Percentiles rank a stretch among this genome's conserved stretches.
Conservation (phyloP, 805 yeast species). For the Sugiyamaella floridensis region DNA sequence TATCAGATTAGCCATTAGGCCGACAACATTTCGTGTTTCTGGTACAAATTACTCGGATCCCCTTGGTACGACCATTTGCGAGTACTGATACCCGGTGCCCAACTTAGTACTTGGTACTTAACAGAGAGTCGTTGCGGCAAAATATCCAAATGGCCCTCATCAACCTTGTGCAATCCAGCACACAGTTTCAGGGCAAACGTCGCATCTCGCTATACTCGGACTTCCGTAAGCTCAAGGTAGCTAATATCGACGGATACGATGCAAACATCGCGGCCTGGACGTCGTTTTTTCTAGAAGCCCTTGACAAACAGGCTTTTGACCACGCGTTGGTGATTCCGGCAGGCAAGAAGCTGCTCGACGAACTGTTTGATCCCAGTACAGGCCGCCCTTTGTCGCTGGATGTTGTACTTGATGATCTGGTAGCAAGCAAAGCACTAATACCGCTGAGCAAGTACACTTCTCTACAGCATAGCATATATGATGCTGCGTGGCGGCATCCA, state of each 20-base stretch:
- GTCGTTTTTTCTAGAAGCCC: slow-evolving; percentile 29
- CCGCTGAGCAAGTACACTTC: slow-evolving; percentile 22
- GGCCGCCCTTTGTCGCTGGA: slow-evolving; percentile 30
- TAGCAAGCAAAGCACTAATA: slow-evolving; percentile 19
- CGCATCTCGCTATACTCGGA: slow-evolving; percentile 44
- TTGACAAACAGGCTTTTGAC: slow-evolving; percentile 23
- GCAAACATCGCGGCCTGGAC: slow-evolving; percentile 47
- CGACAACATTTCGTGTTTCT: too few species aligned
- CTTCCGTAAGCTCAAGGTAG: slow-evolving; percentile 37
- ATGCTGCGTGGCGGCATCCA: slow-evolving; percentile 4
- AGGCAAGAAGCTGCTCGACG: slow-evolving; percentile 19
- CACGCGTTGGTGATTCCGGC: slow-evolving; percentile 25
- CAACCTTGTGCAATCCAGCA: slow-evolving; percentile 19
- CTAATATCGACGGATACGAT: slow-evolving; percentile 43
- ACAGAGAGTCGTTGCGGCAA: too few species aligned
- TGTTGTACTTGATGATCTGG: slow-evolving; percentile 27
- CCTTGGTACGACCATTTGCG: too few species aligned
- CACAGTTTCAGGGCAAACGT: slow-evolving; percentile 36
- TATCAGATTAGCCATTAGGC: background rate
- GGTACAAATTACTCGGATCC: too few species aligned
- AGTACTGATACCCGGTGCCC: too few species aligned
- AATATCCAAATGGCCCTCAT: slow-evolving; percentile 1
- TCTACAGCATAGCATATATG: slow-evolving; percentile 3
- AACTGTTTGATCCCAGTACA: slow-evolving; percentile 20
- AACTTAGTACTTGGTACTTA: too few species aligned